Evolutionary conservation across 106 monocot genomes (phyloP).

Genomic region (Triglochin maritima): DNA sequence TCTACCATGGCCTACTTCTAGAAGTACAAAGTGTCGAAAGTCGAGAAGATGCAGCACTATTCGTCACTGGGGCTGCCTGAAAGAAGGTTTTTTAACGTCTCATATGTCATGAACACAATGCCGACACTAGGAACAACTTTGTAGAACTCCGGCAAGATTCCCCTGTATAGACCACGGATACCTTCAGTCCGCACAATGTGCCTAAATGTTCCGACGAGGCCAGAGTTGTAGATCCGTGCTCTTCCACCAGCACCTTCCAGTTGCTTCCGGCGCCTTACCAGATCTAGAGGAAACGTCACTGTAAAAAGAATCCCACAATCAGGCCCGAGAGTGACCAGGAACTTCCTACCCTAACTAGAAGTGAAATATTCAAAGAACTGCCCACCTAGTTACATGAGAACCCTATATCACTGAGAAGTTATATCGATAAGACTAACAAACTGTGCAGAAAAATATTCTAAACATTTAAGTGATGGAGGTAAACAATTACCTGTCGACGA

Average conservation of each 20-base stretch:
- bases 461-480: not conserved
- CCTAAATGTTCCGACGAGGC: slow-evolving; percentile 58
- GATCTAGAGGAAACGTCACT: slow-evolving; percentile 89
- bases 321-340: not conserved
- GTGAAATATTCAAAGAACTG: no score
- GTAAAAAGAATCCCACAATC: slow-evolving; percentile 1
- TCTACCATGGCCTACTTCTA: not conserved
- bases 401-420: no score
- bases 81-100: slow-evolving; percentile 45
- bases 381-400: no score
- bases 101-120: slow-evolving; percentile 82
- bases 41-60: not conserved
- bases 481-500: slow-evolving; percentile 64
- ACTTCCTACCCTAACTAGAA: no score
- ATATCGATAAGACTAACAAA: no score
- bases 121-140: slow-evolving; percentile 89
- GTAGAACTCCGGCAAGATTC: slow-evolving; percentile 84
- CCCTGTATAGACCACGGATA: slow-evolving; percentile 65
- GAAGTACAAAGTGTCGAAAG: not conserved
- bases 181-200: slow-evolving; percentile 68
- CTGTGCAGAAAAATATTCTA: no score
- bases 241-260: slow-evolving; percentile 83
- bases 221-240: slow-evolving; percentile 59
- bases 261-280: slow-evolving; percentile 75
- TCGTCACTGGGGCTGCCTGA: slow-evolving; percentile 8